A percentile compares a stretch with the other conserved stretches of the same genome.
Evolutionary conservation across 768 basidiomycete species (phyloP).

Genomic region (Wakefieldia striispora): DNA sequence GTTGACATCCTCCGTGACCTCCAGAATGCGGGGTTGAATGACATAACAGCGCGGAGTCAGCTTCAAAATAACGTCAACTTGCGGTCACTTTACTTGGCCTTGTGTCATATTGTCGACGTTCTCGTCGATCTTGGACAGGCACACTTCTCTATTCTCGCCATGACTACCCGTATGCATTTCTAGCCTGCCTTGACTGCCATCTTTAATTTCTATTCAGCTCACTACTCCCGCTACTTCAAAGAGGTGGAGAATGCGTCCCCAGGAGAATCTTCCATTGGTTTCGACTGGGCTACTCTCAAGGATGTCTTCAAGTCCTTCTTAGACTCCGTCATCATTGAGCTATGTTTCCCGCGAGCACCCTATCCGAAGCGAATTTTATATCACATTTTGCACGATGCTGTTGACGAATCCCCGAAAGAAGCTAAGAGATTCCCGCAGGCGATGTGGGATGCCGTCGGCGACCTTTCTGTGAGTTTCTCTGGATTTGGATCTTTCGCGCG

Average conservation of each 20-base stretch:
- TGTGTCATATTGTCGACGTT: conserved; percentile 61
- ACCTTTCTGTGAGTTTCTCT: conserved; percentile 67
- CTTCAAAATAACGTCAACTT: conserved; percentile 51
- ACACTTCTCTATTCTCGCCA: conserved; percentile 67
- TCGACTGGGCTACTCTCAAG: conserved; percentile 63
- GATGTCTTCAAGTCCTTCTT: conserved; percentile 72
- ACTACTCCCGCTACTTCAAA: conserved; percentile 73
- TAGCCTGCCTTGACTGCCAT: background rate
- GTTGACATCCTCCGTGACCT: conserved; percentile 54
- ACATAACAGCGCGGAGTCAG: conserved; percentile 49
- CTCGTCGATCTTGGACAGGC: conserved; percentile 62
- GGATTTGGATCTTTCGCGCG: conserved; percentile 37
- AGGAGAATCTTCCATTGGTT: conserved; percentile 53
- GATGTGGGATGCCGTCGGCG: conserved; percentile 80
- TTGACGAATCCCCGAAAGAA: conserved; percentile 71
- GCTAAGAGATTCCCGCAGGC: conserved; percentile 74
- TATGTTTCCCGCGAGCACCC: conserved; percentile 69
- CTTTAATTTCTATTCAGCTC: conserved; percentile 43
- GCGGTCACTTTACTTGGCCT: conserved; percentile 56
- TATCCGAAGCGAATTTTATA: conserved; percentile 69
- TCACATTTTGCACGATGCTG: conserved; percentile 65
- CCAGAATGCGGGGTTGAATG: conserved; percentile 51
- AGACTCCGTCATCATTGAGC: conserved; percentile 80
- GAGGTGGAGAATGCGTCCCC: conserved; percentile 35
- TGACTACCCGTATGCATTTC: conserved; percentile 57